Evolutionary conservation across 73 alveolate genomes (phyloP).

Genomic region (Paramecium sonneborni): DNA sequence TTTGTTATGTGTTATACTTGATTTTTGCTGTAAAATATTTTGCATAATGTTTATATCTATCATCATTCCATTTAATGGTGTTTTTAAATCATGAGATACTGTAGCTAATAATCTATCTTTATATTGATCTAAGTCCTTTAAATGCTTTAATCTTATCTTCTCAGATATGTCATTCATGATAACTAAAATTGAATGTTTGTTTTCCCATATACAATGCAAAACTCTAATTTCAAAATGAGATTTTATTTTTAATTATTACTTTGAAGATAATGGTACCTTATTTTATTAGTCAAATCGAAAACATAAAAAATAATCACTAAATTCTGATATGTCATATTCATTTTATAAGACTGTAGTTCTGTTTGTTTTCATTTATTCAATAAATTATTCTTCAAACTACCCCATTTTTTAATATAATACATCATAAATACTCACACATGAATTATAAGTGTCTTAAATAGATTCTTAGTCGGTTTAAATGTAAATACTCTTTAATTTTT

Average conservation of each 20-base stretch:
- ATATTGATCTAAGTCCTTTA: conserved; percentile 60
- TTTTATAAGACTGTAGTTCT: not conserved
- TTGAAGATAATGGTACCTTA: not conserved
- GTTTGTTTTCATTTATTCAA: not conserved
- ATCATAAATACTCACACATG: not conserved
- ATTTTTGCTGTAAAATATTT: not conserved
- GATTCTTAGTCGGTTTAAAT: not conserved
- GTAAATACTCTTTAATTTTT: not conserved
- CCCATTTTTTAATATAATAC: not conserved
- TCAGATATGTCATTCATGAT: conserved; percentile 68
- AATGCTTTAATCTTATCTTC: conserved; percentile 59
- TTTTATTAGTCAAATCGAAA: not conserved
- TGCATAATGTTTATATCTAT: conserved; percentile 20
- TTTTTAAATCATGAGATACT: conserved; percentile 63
- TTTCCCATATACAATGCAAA: conserved; percentile 27
- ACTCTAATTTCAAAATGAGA: conserved; percentile 34
- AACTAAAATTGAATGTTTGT: not conserved
- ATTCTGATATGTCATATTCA: conserved; percentile 11
- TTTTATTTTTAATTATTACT: not conserved
- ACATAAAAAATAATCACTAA: conserved; percentile 28
- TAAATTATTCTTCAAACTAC: not conserved
- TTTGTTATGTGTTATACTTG: not conserved
- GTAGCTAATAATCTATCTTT: conserved; percentile 63
- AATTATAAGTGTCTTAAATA: not conserved
- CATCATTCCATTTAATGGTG: conserved; percentile 66